These are phyloP conservation scores for Hericium erinaceus DNA, from an alignment of 768 basidiomycete genomes.

Conservation along the genomic window DNA sequence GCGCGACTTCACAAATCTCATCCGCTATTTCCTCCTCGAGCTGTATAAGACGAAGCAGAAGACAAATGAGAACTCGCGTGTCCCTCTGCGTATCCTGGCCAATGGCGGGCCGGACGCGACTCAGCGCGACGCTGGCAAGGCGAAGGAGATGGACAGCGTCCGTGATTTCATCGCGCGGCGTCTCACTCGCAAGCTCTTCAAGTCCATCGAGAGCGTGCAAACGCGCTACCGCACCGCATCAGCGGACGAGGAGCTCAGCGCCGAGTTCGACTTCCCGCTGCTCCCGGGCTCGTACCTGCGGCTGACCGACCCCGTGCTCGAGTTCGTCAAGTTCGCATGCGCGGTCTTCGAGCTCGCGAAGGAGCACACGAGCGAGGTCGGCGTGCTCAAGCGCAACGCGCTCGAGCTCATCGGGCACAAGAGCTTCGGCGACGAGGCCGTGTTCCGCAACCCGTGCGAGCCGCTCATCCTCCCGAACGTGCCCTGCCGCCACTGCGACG, in stretches of 20 bases:
- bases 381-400: conserved; percentile 79
- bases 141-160: conserved; percentile 57
- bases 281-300: conserved; percentile 82
- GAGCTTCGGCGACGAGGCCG: conserved; percentile 79
- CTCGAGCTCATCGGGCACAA: conserved; percentile 81
- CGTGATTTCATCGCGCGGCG: conserved; percentile 71
- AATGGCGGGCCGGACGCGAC: conserved; percentile 54
- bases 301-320: conserved; percentile 72
- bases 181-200: conserved; percentile 75
- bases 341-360: conserved; percentile 72
- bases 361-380: conserved; percentile 81
- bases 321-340: conserved; percentile 82
- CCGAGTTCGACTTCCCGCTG: conserved; percentile 70
- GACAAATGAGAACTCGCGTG: conserved; percentile 47
- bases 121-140: conserved; percentile 57
- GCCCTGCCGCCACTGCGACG: conserved; percentile 81
- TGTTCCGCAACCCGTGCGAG: conserved; percentile 89
- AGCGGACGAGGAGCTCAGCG: conserved; percentile 41
- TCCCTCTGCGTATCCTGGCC: conserved; percentile 65
- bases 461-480: conserved; percentile 78
- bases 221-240: conserved; percentile 52
- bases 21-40: conserved; percentile 81
- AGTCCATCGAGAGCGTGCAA: conserved; percentile 52
- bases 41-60: conserved; percentile 69
- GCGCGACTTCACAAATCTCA: conserved; percentile 56